Base-by-base conservation (phyloP, 805 yeast species). In the Priceomyces medius region DNA sequence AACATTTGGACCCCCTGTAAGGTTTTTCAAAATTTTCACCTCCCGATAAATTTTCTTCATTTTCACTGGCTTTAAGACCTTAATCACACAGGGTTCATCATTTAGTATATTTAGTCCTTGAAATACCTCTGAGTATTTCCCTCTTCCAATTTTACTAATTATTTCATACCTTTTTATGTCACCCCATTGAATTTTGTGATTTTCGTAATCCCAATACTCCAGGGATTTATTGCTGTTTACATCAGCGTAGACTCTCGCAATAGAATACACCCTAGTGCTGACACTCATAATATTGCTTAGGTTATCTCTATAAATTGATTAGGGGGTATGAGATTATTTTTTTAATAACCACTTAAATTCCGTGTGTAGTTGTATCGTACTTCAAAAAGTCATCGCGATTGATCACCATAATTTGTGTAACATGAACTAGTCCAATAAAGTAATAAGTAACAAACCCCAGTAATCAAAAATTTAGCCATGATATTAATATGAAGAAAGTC, bases 71-170 rank as follows among this genome's bases (percentile, higher is more conserved):
- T 90, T 90, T 54, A 90, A 72, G 51, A 88, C 95, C 61, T 90
- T 90, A 50, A 90, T 86, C 32, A 90, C 91, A 55, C 93, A 85
- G 24, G 63, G 62, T 32, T 74, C 75, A 40, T 79, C 81, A 48
- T 77, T 78, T 41, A 77, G 71, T 38, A 86, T 69, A 57, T 86
- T 83, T 33, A 83, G 74, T 20, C 96, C 97, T 59, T 82, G 85
- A 60, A 90, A 90, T 21, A 90, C 97, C 63, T 90, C 97, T n/a
- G 95, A 84, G 65, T 89, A 90, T 68, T 88, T 90, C 19, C 97
- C 97, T 43, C 96, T 77, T 10, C 97, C 97, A 14, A 90, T 83
- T 64, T 89, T 88, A 47, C 76, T 74, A 40, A 85, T 77, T 46
- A 90, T 85, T 61, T 90, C 97, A 58, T 84, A 85, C 55, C 79